phyloP scores from a whole-genome alignment of 2,329 filamentous ascomycete genomes.

The Orbilia javanica region DNA sequence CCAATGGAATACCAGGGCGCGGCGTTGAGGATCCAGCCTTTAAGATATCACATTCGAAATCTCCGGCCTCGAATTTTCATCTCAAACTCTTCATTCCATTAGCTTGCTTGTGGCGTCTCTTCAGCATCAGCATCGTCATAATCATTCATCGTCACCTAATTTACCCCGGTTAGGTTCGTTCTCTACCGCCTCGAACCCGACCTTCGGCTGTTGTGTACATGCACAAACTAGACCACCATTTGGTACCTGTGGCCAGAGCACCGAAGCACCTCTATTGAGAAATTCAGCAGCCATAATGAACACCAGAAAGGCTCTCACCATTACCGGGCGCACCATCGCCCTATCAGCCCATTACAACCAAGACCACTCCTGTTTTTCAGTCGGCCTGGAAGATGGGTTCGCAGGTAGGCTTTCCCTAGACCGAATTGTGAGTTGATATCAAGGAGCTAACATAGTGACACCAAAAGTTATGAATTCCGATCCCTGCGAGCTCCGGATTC shows the following conservation, averaged over 20 bases:
- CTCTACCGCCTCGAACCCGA: background rate
- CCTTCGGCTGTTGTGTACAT: conserved; percentile 17
- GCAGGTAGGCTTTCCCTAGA: conserved; percentile 73
- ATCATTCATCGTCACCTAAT: too few relatives aligned
- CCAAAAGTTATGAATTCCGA: conserved; percentile 77
- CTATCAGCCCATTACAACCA: conserved; percentile 88
- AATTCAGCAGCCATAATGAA: conserved; percentile 76
- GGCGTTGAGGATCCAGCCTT: conserved; percentile 38
- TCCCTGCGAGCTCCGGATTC: conserved; percentile 77
- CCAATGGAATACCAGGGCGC: conserved; percentile 25
- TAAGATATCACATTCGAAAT: conserved; percentile 22
- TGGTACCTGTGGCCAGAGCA: background rate
- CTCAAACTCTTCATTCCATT: background rate
- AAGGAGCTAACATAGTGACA: conserved; percentile 25
- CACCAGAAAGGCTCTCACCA: conserved; percentile 86
- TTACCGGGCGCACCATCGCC: conserved; percentile 78
- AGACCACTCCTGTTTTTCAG: conserved; percentile 85
- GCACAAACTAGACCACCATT: conserved; percentile 40
- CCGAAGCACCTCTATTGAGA: background rate
- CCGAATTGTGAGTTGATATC: conserved; percentile 38
- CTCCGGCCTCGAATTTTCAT: conserved; percentile 6
- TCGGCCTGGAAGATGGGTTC: conserved; percentile 87
- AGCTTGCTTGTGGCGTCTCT: background rate
- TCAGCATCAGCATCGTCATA: background rate
- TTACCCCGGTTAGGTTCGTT: background rate